Evolutionary conservation across 2,329 filamentous ascomycete species (phyloP).

Genomic region (Fusarium ambrosium): DNA sequence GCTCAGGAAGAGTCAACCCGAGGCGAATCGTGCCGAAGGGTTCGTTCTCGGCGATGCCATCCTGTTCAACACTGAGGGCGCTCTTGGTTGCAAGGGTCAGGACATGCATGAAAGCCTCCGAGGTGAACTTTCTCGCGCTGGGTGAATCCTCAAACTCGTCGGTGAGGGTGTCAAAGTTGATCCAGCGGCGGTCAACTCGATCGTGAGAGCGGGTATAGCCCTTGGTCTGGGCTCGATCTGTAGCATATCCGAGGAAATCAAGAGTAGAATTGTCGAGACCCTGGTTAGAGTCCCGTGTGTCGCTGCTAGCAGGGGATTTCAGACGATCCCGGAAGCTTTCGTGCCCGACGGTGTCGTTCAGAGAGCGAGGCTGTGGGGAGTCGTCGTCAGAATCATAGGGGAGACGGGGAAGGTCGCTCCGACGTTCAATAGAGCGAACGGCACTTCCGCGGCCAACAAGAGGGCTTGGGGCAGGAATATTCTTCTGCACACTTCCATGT

Average conservation of each 20-base stretch:
- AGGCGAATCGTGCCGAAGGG: conserved; percentile 64
- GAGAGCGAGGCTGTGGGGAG: conserved; percentile 45
- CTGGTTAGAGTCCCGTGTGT: conserved; percentile 51
- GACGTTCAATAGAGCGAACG: conserved; percentile 59
- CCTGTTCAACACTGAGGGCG: conserved; percentile 73
- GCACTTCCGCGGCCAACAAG: conserved; percentile 55
- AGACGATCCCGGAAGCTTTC: conserved; percentile 35
- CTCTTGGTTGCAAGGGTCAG: conserved; percentile 78
- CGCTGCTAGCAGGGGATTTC: conserved; percentile 37
- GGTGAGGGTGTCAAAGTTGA: conserved; percentile 79
- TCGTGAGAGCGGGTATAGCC: conserved; percentile 52
- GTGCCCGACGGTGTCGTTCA: conserved; percentile 51
- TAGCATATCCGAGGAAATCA: conserved; percentile 62
- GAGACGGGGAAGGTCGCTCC: conserved; percentile 59
- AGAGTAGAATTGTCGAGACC: conserved; percentile 61
- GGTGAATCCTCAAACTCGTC: conserved; percentile 74
- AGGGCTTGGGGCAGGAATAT: conserved; percentile 51
- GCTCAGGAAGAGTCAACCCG: conserved; percentile 51
- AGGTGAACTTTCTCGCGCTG: conserved; percentile 72
- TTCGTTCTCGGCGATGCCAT: conserved; percentile 51
- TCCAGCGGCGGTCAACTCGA: conserved; percentile 56
- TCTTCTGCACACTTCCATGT: conserved; percentile 54
- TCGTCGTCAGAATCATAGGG: conserved; percentile 50
- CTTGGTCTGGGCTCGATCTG: conserved; percentile 52
- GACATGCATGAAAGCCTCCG: conserved; percentile 82